Evolutionary conservation across 257 asterid genomes (phyloP), one percentile per base, ranked within the genome.

Genomic region (Solanum paucissectum): DNA sequence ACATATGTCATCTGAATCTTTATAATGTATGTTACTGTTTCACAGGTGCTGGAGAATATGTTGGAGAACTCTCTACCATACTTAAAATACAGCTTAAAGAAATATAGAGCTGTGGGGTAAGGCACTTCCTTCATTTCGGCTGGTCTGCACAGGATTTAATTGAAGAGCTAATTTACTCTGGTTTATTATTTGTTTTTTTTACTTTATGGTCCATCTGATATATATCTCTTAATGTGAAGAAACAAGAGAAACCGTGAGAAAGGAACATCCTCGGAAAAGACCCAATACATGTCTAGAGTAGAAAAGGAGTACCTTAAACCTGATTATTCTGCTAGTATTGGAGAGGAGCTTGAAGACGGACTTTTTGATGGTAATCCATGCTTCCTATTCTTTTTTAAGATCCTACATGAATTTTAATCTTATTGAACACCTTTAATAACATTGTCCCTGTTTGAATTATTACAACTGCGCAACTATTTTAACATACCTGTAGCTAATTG

Each of bases 231-330:
- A 55, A 72, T 90, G 36, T 91, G 93, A 91, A 96, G 99, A 94
- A 92, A 89, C 89, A 97, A 93, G 92, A 88, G 90, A 87, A 95
- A 92, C 89, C 87, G 88, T 62, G 94, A 93, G 49, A 84, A 75
- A 79, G 98, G 92, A 76, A 69, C 92, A 32, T 87, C 95, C 36
- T 75, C 85, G 2, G 93, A 89, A 33, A 96, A 94, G 92, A 69
- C 66, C 9, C 93, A 91, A 88, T 64, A 90, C 85, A 91, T 97
- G 81, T 88, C 96, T 52, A 91, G 98, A 87, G 97, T 94, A 58
- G 99, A 97, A 91, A 97, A 96, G 92, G 98, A 97, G 86, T 96
- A 87, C 88, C 93, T 95, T 42, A 97, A 94, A 91, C 99, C 99
- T 87, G 87, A 94, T 89, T 97, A 95, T 90, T 88, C 96, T 71